Evolutionary conservation across 2,329 filamentous ascomycete species (phyloP).

Genomic region (Phaeophleospora eucalypticola): DNA sequence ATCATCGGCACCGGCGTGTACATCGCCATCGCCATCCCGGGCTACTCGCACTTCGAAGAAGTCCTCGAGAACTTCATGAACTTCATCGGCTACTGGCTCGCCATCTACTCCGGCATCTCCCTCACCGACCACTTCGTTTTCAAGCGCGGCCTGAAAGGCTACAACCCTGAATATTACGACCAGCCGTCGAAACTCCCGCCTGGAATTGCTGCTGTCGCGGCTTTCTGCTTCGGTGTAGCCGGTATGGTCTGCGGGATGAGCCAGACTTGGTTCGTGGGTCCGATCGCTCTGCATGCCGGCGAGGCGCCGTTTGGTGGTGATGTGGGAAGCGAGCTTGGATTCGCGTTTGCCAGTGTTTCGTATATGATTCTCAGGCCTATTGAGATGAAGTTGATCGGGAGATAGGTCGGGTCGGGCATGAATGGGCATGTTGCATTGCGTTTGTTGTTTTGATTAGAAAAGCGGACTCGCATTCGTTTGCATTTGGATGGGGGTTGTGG

Average conservation of each 20-base stretch:
- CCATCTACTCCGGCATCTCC: conserved; percentile 66
- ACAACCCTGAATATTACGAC: conserved; percentile 57
- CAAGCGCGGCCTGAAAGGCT: conserved; percentile 58
- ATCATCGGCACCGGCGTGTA: conserved; percentile 59
- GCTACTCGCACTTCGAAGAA: conserved; percentile 60
- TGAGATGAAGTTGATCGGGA: conserved; percentile 42
- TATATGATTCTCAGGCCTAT: conserved; percentile 52
- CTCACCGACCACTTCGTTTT: conserved; percentile 66
- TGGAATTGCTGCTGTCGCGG: conserved; percentile 58
- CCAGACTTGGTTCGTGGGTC: conserved; percentile 65
- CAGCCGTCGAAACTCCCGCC: conserved; percentile 56
- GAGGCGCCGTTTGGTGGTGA: conserved; percentile 52
- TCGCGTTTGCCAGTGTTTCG: conserved; percentile 53
- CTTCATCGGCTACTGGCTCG: conserved; percentile 63
- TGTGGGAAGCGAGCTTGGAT: conserved; percentile 63
- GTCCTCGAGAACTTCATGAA: conserved; percentile 68
- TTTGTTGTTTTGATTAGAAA: too few species aligned
- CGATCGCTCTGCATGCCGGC: conserved; percentile 59
- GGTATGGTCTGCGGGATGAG: conserved; percentile 68
- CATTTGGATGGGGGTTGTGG: too few species aligned
- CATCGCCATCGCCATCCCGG: conserved; percentile 66
- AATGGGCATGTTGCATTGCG: too few species aligned
- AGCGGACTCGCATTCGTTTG: too few species aligned
- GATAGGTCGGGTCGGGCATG: conserved; percentile 20
- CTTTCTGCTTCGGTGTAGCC: conserved; percentile 61